Evolutionary conservation across 106 monocot species (phyloP), one percentile per base, ranked within the genome.

Genomic region (Vanilla planifolia): DNA sequence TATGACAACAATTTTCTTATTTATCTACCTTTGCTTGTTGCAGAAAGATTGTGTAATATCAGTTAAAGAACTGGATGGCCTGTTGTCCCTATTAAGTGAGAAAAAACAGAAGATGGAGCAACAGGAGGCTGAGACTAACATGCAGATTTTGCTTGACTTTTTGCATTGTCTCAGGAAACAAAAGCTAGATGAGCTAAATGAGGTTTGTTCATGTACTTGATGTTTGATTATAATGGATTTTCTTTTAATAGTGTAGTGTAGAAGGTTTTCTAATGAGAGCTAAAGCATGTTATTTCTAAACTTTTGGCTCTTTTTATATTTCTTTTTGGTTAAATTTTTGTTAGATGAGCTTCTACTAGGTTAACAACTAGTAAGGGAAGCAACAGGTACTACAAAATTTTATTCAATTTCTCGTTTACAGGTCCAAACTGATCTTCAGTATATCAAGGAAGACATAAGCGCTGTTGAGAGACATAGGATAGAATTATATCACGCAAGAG

Each of bases 381-480:
- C 20, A 34, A 34, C 26, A 25, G 25, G 7, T 33, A 29, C 36
- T 33, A 51, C 22, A 29, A 62, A 53, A 1, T 1, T 22, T 60
- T 26, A 41, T 26, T 8, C 14, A 43, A 50, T 59, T 23, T 15
- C 16, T 53, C 14, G 46, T n/a, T 47, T 71, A 28, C 69, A 96
- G 96, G 83, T 96, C 45, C 96, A 96, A 84, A 84, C 68, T 71
- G 96, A 96, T 80, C 75, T 96, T 32, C 83, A 91, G 33, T 91
- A 81, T 63, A 91, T 96, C 51, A 96, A 87, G 73, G 96, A 96
- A 51, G 96, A 96, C 59, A 84, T 96, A 77, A 81, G 74, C 67
- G 73, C 85, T 74, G 87, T 96, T 33, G 96, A 96, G 63, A 86
- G 73, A 62, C 81, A 96, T 50, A 70, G 77, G 63, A 67, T 84